phyloP scores from a whole-genome alignment of 805 yeast species.

The Cyberlindnera xylosilytica region DNA sequence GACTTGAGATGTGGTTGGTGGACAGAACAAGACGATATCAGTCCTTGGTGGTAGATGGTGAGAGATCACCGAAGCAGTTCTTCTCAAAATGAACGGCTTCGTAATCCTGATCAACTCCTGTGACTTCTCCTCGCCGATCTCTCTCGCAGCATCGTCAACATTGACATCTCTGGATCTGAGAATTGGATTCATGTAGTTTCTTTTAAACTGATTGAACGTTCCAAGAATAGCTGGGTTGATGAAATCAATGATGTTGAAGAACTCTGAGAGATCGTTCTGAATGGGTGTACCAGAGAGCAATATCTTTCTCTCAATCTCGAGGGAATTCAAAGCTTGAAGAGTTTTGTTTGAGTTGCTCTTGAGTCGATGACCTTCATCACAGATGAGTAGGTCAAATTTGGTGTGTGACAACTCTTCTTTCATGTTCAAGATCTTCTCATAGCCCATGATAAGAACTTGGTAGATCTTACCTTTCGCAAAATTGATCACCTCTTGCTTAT shows the following conservation, averaged over 20 bases:
- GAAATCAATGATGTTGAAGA: conserved; percentile 75
- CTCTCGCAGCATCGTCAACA: conserved; percentile 43
- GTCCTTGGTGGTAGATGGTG: conserved; percentile 69
- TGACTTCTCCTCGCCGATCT: conserved; percentile 59
- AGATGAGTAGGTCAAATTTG: conserved; percentile 66
- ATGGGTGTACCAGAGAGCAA: conserved; percentile 88
- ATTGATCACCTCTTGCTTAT: conserved; percentile 30
- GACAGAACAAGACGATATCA: conserved; percentile 73
- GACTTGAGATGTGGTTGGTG: conserved; percentile 65
- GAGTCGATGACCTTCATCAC: conserved; percentile 91
- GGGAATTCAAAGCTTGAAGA: conserved; percentile 51
- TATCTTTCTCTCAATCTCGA: conserved; percentile 43
- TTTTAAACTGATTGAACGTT: conserved; percentile 52
- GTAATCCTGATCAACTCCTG: conserved; percentile 64
- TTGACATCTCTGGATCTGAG: conserved; percentile 62
- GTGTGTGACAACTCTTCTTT: conserved; percentile 42
- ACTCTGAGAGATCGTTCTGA: conserved; percentile 87
- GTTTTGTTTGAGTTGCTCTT: conserved; percentile 74
- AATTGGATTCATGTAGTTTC: conserved; percentile 67
- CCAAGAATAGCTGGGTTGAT: conserved; percentile 84
- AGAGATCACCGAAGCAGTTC: conserved; percentile 58
- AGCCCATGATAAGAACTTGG: conserved; percentile 82
- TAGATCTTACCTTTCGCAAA: conserved; percentile 62
- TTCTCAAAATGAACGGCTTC: conserved; percentile 62
- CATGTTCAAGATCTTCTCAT: conserved; percentile 69